phyloP scores from a whole-genome alignment of 2,329 filamentous ascomycete genomes.

The Ampelomyces quisqualis region DNA sequence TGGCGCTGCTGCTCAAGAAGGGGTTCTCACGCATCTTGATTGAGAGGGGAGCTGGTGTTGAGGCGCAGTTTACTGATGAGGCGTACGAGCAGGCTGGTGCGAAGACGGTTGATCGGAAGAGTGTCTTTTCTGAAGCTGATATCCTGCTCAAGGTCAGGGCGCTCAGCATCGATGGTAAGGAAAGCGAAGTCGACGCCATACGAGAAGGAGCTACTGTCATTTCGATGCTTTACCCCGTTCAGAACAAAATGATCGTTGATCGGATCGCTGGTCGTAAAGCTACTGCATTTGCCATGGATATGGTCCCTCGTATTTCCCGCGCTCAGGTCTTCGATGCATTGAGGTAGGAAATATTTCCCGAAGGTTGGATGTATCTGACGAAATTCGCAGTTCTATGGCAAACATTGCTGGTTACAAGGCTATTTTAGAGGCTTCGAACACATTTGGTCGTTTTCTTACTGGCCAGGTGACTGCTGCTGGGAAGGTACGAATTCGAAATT shows the following conservation, averaged over 20 bases:
- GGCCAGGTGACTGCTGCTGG: slow-evolving; percentile 89
- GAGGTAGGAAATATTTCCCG: slow-evolving; percentile 29
- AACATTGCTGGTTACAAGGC: slow-evolving; percentile 95
- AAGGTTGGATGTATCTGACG: slow-evolving; percentile 10
- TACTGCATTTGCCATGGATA: slow-evolving; percentile 87
- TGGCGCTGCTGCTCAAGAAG: slow-evolving; percentile 78
- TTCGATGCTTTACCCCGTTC: slow-evolving; percentile 78
- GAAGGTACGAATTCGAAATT: slow-evolving; percentile 30
- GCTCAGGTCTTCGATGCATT: slow-evolving; percentile 87
- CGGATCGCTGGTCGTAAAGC: slow-evolving; percentile 69
- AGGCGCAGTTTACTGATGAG: slow-evolving; percentile 74
- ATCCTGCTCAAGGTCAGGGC: slow-evolving; percentile 83
- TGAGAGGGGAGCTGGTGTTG: slow-evolving; percentile 75
- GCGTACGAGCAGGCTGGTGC: slow-evolving; percentile 78
- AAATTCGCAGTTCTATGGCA: slow-evolving; percentile 77
- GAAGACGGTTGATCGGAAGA: slow-evolving; percentile 67
- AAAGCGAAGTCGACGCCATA: slow-evolving; percentile 68
- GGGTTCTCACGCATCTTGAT: slow-evolving; percentile 76
- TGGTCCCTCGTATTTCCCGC: slow-evolving; percentile 85
- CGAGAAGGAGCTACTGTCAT: slow-evolving; percentile 72
- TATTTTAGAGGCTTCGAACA: slow-evolving; percentile 83
- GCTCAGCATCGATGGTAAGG: slow-evolving; percentile 59
- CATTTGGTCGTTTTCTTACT: slow-evolving; percentile 83
- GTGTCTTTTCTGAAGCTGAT: slow-evolving; percentile 73
- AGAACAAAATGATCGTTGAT: slow-evolving; percentile 75